phyloP scores from a whole-genome alignment of 2,329 filamentous ascomycete genomes.

The Pseudogymnoascus sp. region DNA sequence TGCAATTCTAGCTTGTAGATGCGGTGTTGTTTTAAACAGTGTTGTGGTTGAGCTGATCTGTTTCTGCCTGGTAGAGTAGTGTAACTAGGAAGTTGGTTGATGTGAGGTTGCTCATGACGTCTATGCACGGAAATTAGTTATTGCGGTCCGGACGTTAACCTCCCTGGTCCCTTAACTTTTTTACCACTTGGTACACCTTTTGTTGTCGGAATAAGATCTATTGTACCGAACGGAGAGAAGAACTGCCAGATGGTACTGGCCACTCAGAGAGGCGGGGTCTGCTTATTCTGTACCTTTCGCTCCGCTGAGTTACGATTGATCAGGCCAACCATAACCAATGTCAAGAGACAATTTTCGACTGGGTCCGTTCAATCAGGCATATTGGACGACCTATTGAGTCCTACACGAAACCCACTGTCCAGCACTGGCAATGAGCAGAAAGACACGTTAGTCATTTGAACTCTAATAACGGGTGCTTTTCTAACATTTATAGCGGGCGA shows the following conservation, averaged over 20 bases:
- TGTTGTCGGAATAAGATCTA: background rate
- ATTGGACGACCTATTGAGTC: conserved; percentile 1
- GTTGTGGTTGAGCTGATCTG: background rate
- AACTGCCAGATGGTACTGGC: conserved; percentile 32
- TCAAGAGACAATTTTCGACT: conserved; percentile 7
- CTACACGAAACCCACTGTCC: background rate
- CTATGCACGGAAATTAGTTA: background rate
- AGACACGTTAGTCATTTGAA: background rate
- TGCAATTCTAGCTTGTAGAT: background rate
- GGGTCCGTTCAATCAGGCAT: background rate
- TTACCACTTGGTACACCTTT: background rate
- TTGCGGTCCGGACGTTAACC: background rate
- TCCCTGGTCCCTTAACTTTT: background rate
- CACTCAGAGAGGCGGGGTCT: conserved; percentile 28
- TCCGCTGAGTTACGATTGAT: conserved; percentile 22
- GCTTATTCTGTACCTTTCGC: conserved; percentile 34
- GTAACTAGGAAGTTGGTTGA: background rate
- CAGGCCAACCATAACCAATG: conserved; percentile 15
- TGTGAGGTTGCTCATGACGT: conserved; percentile 4
- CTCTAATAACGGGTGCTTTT: too few species aligned
- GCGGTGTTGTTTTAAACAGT: background rate
- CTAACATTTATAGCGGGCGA: background rate
- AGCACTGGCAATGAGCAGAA: background rate
- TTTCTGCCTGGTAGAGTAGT: background rate
- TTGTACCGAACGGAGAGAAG: background rate